These are phyloP conservation scores for baker's yeast (Saccharomyces cerevisiae) DNA, from an alignment of 805 yeast genomes.

Conservation along the genomic window DNA sequence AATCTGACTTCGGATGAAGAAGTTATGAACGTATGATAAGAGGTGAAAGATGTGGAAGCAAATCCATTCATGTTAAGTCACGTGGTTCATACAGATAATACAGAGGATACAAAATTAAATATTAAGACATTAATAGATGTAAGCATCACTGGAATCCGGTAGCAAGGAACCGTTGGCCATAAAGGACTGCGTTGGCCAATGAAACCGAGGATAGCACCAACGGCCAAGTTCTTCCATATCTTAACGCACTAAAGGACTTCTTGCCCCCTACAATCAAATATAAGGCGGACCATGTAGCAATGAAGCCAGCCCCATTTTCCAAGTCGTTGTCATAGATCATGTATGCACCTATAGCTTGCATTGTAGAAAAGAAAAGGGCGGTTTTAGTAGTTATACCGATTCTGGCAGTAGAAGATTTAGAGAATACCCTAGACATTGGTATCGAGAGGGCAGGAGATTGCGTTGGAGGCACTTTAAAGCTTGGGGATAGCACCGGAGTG, in stretches of 20 bases:
- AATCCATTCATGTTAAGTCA: background rate
- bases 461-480: slow-evolving; percentile 1
- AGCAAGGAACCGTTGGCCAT: slow-evolving; percentile 65
- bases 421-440: background rate
- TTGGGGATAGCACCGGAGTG: slow-evolving; percentile 33
- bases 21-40: background rate
- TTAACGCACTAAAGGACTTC: slow-evolving; percentile 40
- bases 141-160: slow-evolving; percentile 16
- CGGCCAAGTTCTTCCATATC: slow-evolving; percentile 57
- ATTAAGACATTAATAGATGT: background rate
- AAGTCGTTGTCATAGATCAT: slow-evolving; percentile 71
- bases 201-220: slow-evolving; percentile 51
- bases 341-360: slow-evolving; percentile 60
- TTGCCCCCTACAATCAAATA: slow-evolving; percentile 66
- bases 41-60: background rate
- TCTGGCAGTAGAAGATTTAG: background rate
- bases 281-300: slow-evolving; percentile 71
- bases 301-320: slow-evolving; percentile 72
- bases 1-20: background rate
- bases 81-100: background rate
- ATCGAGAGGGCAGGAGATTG: background rate
- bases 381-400: slow-evolving; percentile 31
- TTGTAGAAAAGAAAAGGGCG: slow-evolving; percentile 51
- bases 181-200: slow-evolving; percentile 50
- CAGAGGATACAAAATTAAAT: background rate